Percentiles rank a stretch among this genome's conserved stretches.
These are phyloP conservation scores for Aristolochia contorta DNA, from an alignment of 164 flowering plant genomes.

Conservation along the genomic window DNA sequence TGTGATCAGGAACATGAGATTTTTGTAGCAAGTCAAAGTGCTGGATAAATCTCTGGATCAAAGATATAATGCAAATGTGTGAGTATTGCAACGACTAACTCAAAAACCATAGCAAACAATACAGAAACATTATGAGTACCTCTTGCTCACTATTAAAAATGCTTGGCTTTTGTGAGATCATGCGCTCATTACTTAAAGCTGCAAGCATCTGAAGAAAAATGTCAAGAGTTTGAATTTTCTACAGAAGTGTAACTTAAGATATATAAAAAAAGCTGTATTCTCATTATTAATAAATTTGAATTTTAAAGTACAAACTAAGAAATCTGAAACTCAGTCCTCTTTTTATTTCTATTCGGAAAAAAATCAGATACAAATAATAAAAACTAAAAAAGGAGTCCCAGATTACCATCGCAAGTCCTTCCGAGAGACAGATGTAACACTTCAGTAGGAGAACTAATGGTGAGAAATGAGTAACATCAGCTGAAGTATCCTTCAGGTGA, in stretches of 20 bases:
- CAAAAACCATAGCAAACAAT: neutral
- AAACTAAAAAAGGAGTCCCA: neutral
- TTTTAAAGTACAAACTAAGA: too few relatives aligned
- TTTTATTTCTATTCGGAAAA: too few relatives aligned
- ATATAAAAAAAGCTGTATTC: too few relatives aligned
- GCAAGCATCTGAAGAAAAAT: constrained; percentile 72
- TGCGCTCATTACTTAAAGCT: constrained; percentile 66
- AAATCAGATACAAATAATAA: neutral
- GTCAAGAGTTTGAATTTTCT: neutral
- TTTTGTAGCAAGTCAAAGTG: constrained; percentile 91
- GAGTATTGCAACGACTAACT: neutral
- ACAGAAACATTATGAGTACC: constrained; percentile 28
- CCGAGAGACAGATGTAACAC: constrained; percentile 72
- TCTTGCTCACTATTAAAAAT: constrained; percentile 81
- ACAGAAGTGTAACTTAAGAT: too few relatives aligned
- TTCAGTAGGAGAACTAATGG: constrained; percentile 61
- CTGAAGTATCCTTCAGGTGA: constrained; percentile 36
- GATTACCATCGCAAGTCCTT: constrained; percentile 84
- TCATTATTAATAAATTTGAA: too few relatives aligned
- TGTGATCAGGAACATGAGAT: constrained; percentile 69
- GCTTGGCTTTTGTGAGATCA: constrained; percentile 23
- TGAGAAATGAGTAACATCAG: constrained; percentile 38
- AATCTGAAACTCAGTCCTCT: too few relatives aligned
- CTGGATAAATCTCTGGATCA: constrained; percentile 69
- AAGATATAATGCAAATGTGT: neutral